Evolutionary conservation across 352 stramenopile genomes (phyloP), one percentile per base, ranked within the genome.

Genomic region (Thalassiosira allenii): DNA sequence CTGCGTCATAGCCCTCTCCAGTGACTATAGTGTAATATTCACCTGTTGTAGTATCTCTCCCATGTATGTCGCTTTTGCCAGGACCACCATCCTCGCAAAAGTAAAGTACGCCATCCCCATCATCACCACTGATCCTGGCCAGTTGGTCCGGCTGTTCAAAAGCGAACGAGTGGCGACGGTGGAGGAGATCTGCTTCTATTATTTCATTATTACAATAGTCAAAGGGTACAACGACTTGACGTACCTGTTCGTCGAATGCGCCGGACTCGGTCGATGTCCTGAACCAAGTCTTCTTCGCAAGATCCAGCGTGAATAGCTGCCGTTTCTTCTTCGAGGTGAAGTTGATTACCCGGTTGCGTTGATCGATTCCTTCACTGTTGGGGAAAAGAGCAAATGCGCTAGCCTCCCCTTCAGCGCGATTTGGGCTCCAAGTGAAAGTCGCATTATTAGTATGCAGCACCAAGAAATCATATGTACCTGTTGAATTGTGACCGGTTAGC

Each of bases 61-160:
- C 67, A 51, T 75, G 61, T 17, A 83, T 69, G 27, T 66, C 75
- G 40, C 47, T 44, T 9, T 25, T 17, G 29, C 23, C 23, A n/a
- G n/a, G n/a, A 17, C 62, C 56, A 49, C 77, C 78, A 67, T 83
- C 79, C 30, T 81, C 66, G 22, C 56, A 74, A 30, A 86, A 74
- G 40, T 83, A 86, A 1, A 86, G 33, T n/a, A n/a, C n/a, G n/a
- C n/a, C n/a, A 23, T 47, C 47, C 34, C 57, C 33, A 23, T 27
- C 27, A 20, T 80, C 53, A 17, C 49, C 52, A 34, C 84, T 11
- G 12, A 80, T 58, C 12, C 62, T 34, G 17, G 20, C 34, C 34
- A 89, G 37, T 54, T 87, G 79, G 64, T 89, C 79, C 11, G 78
- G 70, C n/a, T n/a, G n/a, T n/a, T n/a, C n/a, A n/a, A n/a, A n/a